Evolutionary conservation across 345 rosid genomes (phyloP).

Genomic region (Rubroshorea leprosula): DNA sequence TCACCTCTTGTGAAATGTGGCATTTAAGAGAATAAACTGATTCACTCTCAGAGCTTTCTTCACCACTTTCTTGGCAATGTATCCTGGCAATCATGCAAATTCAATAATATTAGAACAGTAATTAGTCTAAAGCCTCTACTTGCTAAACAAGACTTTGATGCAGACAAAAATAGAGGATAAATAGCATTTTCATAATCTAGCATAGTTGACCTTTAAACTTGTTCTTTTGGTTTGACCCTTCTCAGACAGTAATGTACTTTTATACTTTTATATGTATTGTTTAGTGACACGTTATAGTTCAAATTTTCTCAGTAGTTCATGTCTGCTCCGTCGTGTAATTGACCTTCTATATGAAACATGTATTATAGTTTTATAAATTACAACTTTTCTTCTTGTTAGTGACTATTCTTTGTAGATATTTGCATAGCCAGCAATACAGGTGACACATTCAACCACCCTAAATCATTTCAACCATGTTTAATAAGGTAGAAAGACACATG

Average conservation of each 20-base stretch:
- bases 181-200: neutral
- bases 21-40: slow-evolving; percentile 88
- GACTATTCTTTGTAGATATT: no score
- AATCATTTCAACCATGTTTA: no score
- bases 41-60: slow-evolving; percentile 79
- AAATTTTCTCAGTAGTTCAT: no score
- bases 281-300: neutral
- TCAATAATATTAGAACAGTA: neutral
- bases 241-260: no score
- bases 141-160: no score
- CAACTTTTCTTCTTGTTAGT: no score
- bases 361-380: no score
- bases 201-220: neutral
- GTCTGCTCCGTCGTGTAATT: no score
- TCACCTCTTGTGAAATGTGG: slow-evolving; percentile 97
- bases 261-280: neutral
- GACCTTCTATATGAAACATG: no score
- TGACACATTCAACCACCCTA: no score
- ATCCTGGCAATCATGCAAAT: slow-evolving; percentile 36
- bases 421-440: no score
- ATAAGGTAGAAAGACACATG: no score
- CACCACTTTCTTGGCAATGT: slow-evolving; percentile 90
- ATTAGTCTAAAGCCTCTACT: neutral
- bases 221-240: neutral
- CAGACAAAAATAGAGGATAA: neutral